Percentiles rank a stretch among this genome's conserved stretches.
Conservation (phyloP, 1,139 yeast species). For the Magnusiomyces tetraspermus region DNA sequence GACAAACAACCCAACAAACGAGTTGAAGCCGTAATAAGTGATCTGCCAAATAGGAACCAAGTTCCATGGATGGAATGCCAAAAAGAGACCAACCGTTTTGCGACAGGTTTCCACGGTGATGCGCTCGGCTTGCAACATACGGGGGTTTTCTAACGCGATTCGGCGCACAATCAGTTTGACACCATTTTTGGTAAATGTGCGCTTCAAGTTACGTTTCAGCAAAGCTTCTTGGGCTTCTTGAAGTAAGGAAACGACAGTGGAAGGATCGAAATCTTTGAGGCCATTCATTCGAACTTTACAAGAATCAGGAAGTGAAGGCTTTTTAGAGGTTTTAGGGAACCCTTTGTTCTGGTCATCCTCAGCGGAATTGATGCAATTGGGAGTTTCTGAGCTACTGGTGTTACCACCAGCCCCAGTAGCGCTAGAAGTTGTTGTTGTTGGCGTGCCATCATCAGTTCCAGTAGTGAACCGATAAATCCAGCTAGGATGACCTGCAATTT, state of each 20-base stretch:
- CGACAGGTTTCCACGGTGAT: slow-evolving; percentile 23
- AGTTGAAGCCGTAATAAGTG: slow-evolving; percentile 16
- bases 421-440: not conserved
- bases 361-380: not conserved
- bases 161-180: slow-evolving; percentile 8
- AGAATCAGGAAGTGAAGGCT: no score
- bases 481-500: slow-evolving; percentile 28
- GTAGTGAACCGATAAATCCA: slow-evolving; percentile 19
- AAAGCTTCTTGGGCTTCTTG: not conserved
- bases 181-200: slow-evolving; percentile 3
- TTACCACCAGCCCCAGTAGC: not conserved
- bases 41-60: slow-evolving; percentile 2
- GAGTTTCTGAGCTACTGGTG: not conserved
- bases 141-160: slow-evolving; percentile 15
- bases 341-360: not conserved
- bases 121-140: slow-evolving; percentile 19
- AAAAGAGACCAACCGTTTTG: slow-evolving; percentile 16
- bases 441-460: not conserved
- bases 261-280: slow-evolving; percentile 1
- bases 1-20: slow-evolving; percentile 24
- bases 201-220: not conserved
- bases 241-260: not conserved
- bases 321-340: no score
- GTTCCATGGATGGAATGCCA: not conserved
- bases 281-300: not conserved